Percentiles rank a stretch among this genome's conserved stretches.
These are phyloP conservation scores for Populus tomentosa DNA, from an alignment of 441 rosid species.

Conservation along the genomic window DNA sequence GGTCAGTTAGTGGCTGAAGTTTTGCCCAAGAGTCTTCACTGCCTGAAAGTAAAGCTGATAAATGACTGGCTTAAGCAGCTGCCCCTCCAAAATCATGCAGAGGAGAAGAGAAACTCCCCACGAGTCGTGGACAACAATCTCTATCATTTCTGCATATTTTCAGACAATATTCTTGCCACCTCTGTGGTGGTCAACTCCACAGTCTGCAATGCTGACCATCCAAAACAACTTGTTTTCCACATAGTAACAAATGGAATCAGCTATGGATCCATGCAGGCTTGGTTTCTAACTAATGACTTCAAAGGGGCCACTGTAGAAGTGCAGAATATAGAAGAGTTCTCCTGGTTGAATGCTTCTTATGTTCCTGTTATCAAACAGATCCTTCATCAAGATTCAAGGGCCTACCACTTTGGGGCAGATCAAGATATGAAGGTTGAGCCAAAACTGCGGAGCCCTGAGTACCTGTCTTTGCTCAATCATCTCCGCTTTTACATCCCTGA, in stretches of 20 bases:
- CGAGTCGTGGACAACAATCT: slow-evolving; percentile 83
- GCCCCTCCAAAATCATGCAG: slow-evolving; percentile 51
- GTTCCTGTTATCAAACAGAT: slow-evolving; percentile 68
- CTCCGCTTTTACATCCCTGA: slow-evolving; percentile 92
- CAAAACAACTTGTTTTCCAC: slow-evolving; percentile 89
- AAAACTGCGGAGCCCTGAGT: slow-evolving; percentile 60
- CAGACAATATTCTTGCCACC: slow-evolving; percentile 78
- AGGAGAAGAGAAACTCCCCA: slow-evolving; percentile 68
- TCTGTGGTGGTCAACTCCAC: slow-evolving; percentile 87
- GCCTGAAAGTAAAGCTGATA: slow-evolving; percentile 66
- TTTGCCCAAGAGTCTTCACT: slow-evolving; percentile 74
- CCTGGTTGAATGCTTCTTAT: slow-evolving; percentile 83
- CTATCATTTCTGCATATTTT: slow-evolving; percentile 89
- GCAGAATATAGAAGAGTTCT: slow-evolving; percentile 63
- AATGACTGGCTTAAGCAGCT: slow-evolving; percentile 59
- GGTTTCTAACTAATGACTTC: slow-evolving; percentile 75
- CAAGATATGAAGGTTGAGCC: slow-evolving; percentile 52
- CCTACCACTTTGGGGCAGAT: slow-evolving; percentile 50
- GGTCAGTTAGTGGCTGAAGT: slow-evolving; percentile 77
- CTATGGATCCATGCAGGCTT: slow-evolving; percentile 87
- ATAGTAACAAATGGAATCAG: slow-evolving; percentile 67
- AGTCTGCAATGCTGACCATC: slow-evolving; percentile 75
- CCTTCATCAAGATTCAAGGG: slow-evolving; percentile 37
- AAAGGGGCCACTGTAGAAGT: slow-evolving; percentile 82
- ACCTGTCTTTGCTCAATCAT: slow-evolving; percentile 69